Base-by-base conservation (phyloP, 192 early-diverging fungal genomes). In the Mortierella claussenii region DNA sequence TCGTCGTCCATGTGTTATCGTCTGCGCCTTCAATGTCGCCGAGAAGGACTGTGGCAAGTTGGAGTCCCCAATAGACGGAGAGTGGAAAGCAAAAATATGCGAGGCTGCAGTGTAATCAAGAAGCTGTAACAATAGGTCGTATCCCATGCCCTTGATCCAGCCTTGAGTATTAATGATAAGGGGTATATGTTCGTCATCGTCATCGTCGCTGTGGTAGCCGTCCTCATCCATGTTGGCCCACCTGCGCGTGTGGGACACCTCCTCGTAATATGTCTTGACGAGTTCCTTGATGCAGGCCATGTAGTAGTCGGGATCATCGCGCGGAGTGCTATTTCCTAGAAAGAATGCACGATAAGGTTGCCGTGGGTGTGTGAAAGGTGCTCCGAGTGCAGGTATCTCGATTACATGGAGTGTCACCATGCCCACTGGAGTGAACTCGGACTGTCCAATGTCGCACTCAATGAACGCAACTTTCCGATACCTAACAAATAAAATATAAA, bases 151-250 rank as follows among this genome's bases (percentile, higher is more conserved):
- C 71, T 90, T 95, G 34, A 93, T 81, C 95, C 96, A 99, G 0
- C 97, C 97, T 61, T 95, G 91, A 2, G 95, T 98, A 78, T 99
- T 99, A 36, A 99, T 87, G 10, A 99, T 87, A n/a, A 99, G 78
- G 4, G 97, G 96, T 32, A 95, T 68, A 30, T 64, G 58, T 9
- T 68, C 74, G 11, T 54, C 36, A 24, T 80, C 68, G 10, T 82
- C 69, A 42, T 81, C 73, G 32, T 69, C 64, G 44, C 33, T 70
- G 32, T 60, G 60, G 45, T 79, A 57, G 4, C 64, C 49, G 12
- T n/a, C n/a, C n/a, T 68, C 76, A 17, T 65, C 55, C 3, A 23
- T 26, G 37, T 56, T 53, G 1, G 61, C 74, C 55, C 43, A 83
- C 17, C 50, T 28, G 20, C 61, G 55, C 0, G 64, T 68, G 31